Conservation (phyloP, 2,329 filamentous ascomycete genomes). For the Drechslerella dactyloides region DNA sequence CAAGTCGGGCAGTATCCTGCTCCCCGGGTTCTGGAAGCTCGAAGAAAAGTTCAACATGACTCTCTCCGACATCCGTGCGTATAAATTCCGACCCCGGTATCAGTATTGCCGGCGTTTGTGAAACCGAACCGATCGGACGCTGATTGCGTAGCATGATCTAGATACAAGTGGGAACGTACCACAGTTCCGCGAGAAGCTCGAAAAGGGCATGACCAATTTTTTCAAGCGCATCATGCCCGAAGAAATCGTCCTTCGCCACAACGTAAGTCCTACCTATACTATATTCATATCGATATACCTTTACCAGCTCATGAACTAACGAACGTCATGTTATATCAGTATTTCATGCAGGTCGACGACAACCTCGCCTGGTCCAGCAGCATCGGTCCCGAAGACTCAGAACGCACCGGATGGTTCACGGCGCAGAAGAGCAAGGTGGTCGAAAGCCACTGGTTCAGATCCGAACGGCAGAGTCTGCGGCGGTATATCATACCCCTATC, state of each 20-base stretch:
- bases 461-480: constrained; percentile 74
- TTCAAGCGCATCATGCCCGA: constrained; percentile 75
- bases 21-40: constrained; percentile 83
- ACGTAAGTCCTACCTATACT: constrained; percentile 46
- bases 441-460: constrained; percentile 76
- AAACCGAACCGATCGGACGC: too few relatives aligned
- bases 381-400: constrained; percentile 74
- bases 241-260: constrained; percentile 64
- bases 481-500: constrained; percentile 60
- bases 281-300: too few relatives aligned
- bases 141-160: not conserved
- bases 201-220: constrained; percentile 81
- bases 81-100: not conserved
- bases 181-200: constrained; percentile 72
- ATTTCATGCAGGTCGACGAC: constrained; percentile 87
- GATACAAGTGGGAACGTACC: constrained; percentile 74
- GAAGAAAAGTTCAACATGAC: constrained; percentile 81
- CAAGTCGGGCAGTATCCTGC: constrained; percentile 74
- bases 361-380: constrained; percentile 75
- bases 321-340: constrained; percentile 65
- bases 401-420: constrained; percentile 72
- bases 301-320: not conserved
- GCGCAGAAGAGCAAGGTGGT: constrained; percentile 76
- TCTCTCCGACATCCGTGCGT: constrained; percentile 73
- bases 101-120: not conserved